These are phyloP conservation scores for Viridothelium virens DNA, from an alignment of 495 filamentous ascomycete genomes.

Conservation along the genomic window DNA sequence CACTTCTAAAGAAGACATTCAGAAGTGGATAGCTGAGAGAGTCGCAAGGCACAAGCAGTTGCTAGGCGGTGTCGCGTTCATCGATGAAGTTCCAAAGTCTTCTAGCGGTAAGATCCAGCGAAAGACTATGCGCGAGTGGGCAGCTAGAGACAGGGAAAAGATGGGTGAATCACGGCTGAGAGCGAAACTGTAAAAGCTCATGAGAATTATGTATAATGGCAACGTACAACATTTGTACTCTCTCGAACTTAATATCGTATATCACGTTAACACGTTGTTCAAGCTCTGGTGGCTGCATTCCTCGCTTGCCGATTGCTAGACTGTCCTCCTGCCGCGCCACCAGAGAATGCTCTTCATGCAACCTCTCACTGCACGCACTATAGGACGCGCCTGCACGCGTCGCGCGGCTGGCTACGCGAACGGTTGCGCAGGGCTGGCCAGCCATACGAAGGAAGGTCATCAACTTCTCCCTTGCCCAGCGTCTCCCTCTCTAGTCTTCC, in stretches of 20 bases:
- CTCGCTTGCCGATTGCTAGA: not conserved
- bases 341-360: not conserved
- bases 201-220: not conserved
- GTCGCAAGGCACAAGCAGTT: slow-evolving; percentile 37
- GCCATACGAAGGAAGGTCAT: not conserved
- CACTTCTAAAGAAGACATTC: slow-evolving; percentile 28
- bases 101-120: slow-evolving; percentile 42
- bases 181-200: slow-evolving; percentile 18
- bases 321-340: not conserved
- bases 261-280: not conserved
- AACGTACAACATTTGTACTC: not conserved
- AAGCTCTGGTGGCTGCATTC: not conserved
- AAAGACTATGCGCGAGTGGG: slow-evolving; percentile 37
- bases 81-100: slow-evolving; percentile 32
- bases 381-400: not conserved
- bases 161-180: slow-evolving; percentile 15
- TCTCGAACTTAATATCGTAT: not conserved
- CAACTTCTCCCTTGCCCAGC: not conserved
- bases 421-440: not conserved
- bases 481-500: not conserved
- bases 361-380: not conserved
- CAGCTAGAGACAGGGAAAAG: slow-evolving; percentile 32
- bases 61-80: slow-evolving; percentile 33
- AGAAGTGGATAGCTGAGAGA: slow-evolving; percentile 28
- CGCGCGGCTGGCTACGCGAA: not conserved